phyloP scores from a whole-genome alignment of 148 eudicot genomes.

The Rhododendron simsii region DNA sequence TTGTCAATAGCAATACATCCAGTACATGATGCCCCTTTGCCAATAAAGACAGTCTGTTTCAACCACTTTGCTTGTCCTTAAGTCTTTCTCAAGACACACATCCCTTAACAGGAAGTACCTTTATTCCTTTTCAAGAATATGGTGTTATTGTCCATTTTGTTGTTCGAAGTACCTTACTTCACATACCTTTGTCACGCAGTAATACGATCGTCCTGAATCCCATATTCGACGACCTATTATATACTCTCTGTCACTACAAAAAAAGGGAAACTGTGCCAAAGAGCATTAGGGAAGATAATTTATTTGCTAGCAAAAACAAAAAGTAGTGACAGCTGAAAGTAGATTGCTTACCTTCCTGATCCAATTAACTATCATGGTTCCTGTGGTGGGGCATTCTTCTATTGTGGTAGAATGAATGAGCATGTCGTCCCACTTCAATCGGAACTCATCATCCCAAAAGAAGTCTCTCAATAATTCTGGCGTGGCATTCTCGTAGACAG shows the following conservation, averaged over 20 bases:
- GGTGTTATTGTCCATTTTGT: background rate
- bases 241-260: conserved; percentile 97
- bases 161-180: background rate
- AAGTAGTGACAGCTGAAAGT: background rate
- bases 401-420: conserved; percentile 49
- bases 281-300: conserved; percentile 7
- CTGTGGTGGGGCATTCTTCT: conserved; percentile 70
- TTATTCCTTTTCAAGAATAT: background rate
- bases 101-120: background rate
- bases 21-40: background rate
- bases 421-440: conserved; percentile 93
- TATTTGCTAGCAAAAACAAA: background rate
- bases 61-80: background rate
- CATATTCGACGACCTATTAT: conserved; percentile 86
- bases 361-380: conserved; percentile 92
- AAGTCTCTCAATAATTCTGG: conserved; percentile 94
- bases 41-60: background rate
- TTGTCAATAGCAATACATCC: background rate
- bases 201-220: conserved; percentile 74
- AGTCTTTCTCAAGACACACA: background rate
- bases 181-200: conserved; percentile 91
- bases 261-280: conserved; percentile 80
- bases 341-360: conserved; percentile 59
- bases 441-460: conserved; percentile 94
- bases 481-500: conserved; percentile 86